phyloP scores from a whole-genome alignment of 2,329 filamentous ascomycete species.

The Paraphaeosphaeria sporulosa region DNA sequence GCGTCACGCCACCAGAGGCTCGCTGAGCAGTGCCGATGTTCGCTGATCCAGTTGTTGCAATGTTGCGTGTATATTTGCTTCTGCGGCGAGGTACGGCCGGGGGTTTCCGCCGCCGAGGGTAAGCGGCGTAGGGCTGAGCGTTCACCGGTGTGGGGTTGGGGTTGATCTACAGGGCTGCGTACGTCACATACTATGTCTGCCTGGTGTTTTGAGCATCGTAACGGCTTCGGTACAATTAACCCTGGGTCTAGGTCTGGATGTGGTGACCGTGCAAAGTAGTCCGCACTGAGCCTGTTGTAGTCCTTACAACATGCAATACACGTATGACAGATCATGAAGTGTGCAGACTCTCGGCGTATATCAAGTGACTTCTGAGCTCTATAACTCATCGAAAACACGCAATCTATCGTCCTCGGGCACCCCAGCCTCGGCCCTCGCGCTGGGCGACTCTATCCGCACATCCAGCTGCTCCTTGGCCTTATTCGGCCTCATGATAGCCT shows the following conservation, averaged over 20 bases:
- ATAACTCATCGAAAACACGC: conserved; percentile 36
- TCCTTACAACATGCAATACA: neutral
- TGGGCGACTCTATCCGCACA: conserved; percentile 14
- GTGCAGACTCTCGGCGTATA: neutral
- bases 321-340: neutral
- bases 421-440: conserved; percentile 6
- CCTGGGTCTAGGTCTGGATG: neutral
- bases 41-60: neutral
- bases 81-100: neutral
- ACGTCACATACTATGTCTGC: conserved; percentile 5
- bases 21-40: neutral
- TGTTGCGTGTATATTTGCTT: neutral
- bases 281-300: neutral
- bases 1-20: too few relatives aligned
- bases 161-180: conserved; percentile 3
- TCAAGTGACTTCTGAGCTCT: neutral
- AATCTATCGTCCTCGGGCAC: conserved; percentile 26
- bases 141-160: conserved; percentile 3
- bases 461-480: conserved; percentile 13
- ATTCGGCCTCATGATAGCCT: conserved; percentile 36
- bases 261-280: neutral
- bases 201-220: neutral
- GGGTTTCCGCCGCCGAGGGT: conserved; percentile 1
- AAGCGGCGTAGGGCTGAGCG: conserved; percentile 4
- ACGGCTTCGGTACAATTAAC: neutral